Evolutionary conservation across 768 basidiomycete species (phyloP).

Genomic region (Amanita pseudoporphyria): DNA sequence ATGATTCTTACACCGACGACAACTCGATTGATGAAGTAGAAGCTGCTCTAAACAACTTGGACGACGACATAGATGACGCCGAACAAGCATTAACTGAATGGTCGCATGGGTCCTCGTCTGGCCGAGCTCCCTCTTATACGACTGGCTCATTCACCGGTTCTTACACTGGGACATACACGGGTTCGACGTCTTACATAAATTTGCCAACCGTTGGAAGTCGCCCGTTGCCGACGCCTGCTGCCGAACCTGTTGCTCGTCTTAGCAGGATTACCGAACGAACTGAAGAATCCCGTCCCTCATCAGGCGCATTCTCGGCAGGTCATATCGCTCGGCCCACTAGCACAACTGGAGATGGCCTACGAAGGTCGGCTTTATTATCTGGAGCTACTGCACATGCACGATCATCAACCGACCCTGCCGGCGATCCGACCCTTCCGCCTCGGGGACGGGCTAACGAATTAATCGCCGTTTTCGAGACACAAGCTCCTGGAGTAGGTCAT

Average conservation of each 20-base stretch:
- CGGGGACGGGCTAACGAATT: conserved; percentile 59
- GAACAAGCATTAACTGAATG: conserved; percentile 60
- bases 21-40: conserved; percentile 68
- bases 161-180: conserved; percentile 31
- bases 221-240: conserved; percentile 22
- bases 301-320: conserved; percentile 27
- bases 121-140: conserved; percentile 29
- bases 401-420: conserved; percentile 46
- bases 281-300: conserved; percentile 58
- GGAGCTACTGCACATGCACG: conserved; percentile 40
- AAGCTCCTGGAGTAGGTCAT: conserved; percentile 35
- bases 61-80: conserved; percentile 55
- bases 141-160: conserved; percentile 30
- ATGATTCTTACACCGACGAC: conserved; percentile 37
- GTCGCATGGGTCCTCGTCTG: conserved; percentile 41
- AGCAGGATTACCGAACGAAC: conserved; percentile 76
- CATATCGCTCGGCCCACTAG: conserved; percentile 25
- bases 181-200: conserved; percentile 37
- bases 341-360: conserved; percentile 34
- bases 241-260: conserved; percentile 36
- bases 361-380: conserved; percentile 35
- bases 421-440: conserved; percentile 35
- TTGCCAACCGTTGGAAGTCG: conserved; percentile 30
- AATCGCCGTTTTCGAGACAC: conserved; percentile 61
- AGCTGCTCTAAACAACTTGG: conserved; percentile 53